Conservation (phyloP, 2,329 filamentous ascomycete species). For the Fusarium virguliforme region DNA sequence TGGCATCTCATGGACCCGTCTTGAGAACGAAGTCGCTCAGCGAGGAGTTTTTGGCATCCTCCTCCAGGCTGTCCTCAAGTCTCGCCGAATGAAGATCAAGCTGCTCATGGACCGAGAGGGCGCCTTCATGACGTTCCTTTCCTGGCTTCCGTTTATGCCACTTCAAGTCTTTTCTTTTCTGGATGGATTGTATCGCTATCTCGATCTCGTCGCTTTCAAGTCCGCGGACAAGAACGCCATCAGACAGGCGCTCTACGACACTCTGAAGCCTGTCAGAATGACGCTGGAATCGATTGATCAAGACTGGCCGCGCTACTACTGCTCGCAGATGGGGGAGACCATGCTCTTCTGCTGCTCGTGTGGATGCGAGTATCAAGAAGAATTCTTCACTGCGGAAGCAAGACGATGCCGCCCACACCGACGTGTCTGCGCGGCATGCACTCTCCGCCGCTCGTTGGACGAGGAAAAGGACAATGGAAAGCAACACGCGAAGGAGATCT, state of each 20-base stretch:
- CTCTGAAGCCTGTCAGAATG: constrained; percentile 54
- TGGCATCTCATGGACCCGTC: constrained; percentile 52
- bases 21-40: constrained; percentile 50
- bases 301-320: constrained; percentile 50
- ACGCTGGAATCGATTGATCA: constrained; percentile 44
- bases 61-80: constrained; percentile 56
- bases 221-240: constrained; percentile 11
- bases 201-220: constrained; percentile 35
- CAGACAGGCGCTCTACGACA: constrained; percentile 52
- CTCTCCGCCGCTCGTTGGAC: constrained; percentile 52
- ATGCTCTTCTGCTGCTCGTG: constrained; percentile 56
- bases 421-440: constrained; percentile 54
- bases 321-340: constrained; percentile 43
- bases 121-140: constrained; percentile 54
- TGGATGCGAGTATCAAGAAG: constrained; percentile 53
- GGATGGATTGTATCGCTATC: constrained; percentile 54
- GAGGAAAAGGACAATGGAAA: constrained; percentile 53
- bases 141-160: constrained; percentile 52
- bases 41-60: constrained; percentile 55
- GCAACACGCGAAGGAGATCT: constrained; percentile 25
- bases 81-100: constrained; percentile 49
- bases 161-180: constrained; percentile 53
- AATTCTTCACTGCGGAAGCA: constrained; percentile 49
- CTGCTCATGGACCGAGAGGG: constrained; percentile 53
- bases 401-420: constrained; percentile 24